Percentiles rank a stretch among this genome's conserved stretches.
Evolutionary conservation across 352 stramenopile species (phyloP).

Genomic region (Phytophthora niederhauseri): DNA sequence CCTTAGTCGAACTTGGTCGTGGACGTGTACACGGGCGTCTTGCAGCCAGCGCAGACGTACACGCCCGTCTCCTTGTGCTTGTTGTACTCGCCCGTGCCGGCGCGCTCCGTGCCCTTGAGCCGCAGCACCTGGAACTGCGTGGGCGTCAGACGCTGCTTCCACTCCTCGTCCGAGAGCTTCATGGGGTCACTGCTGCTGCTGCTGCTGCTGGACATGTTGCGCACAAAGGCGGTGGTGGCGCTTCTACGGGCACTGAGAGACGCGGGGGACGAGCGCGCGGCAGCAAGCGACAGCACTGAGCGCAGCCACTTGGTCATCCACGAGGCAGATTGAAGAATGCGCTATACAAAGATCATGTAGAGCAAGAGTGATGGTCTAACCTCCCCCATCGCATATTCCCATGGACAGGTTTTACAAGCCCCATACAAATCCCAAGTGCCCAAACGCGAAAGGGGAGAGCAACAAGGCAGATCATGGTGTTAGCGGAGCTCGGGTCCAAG

Average conservation of each 20-base stretch:
- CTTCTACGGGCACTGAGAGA: constrained; percentile 7
- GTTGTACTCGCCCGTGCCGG: constrained; percentile 90
- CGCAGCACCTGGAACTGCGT: constrained; percentile 89
- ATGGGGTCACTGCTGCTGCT: constrained; percentile 22
- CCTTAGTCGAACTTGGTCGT: no score
- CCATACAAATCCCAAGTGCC: constrained; percentile 5
- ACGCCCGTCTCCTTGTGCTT: constrained; percentile 86
- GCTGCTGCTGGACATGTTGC: constrained; percentile 55
- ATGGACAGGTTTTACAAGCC: not conserved
- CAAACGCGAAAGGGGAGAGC: constrained; percentile 7
- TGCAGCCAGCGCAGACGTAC: constrained; percentile 90
- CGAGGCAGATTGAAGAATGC: constrained; percentile 23
- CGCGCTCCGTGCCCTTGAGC: constrained; percentile 91
- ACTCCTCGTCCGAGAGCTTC: constrained; percentile 77
- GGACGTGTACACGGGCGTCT: constrained; percentile 88
- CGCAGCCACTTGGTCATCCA: constrained; percentile 38
- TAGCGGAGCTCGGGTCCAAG: constrained; percentile 89
- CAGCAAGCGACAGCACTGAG: constrained; percentile 28
- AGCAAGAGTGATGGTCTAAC: constrained; percentile 15
- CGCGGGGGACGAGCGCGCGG: constrained; percentile 12
- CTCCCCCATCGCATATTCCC: not conserved
- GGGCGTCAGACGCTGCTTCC: constrained; percentile 77
- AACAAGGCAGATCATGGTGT: constrained; percentile 68
- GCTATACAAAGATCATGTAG: constrained; percentile 6
- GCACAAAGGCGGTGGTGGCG: constrained; percentile 7